Evolutionary conservation across 1,284 basidiomycete species (phyloP).

Genomic region (Sphagnurus paluster): DNA sequence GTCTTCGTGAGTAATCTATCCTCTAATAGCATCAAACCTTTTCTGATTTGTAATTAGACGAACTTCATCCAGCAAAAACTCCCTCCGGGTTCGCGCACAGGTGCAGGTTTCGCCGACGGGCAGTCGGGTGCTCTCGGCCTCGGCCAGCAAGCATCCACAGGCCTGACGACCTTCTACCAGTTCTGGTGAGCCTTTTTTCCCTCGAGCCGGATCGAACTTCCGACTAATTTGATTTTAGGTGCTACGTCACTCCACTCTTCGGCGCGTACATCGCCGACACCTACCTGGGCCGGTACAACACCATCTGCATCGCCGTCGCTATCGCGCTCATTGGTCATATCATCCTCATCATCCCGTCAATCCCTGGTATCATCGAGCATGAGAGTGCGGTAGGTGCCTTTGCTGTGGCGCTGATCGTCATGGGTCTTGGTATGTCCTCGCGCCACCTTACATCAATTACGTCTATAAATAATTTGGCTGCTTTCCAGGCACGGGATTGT

Average conservation of each 20-base stretch:
- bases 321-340: conserved; percentile 70
- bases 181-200: conserved; percentile 47
- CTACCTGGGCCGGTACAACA: conserved; percentile 75
- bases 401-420: conserved; percentile 65
- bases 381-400: conserved; percentile 63
- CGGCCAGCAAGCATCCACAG: conserved; percentile 69
- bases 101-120: conserved; percentile 53
- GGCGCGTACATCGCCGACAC: conserved; percentile 81
- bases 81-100: conserved; percentile 66
- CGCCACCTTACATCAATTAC: not conserved
- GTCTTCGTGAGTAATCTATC: conserved; percentile 57
- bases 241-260: conserved; percentile 58
- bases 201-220: no score
- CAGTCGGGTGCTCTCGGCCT: conserved; percentile 73
- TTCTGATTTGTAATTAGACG: conserved; percentile 39
- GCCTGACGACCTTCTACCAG: conserved; percentile 63
- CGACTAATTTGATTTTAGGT: conserved; percentile 30
- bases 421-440: conserved; percentile 45
- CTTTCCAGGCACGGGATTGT: conserved; percentile 14
- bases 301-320: conserved; percentile 56
- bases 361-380: conserved; percentile 71
- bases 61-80: conserved; percentile 76
- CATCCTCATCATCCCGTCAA: conserved; percentile 69
- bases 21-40: not conserved
- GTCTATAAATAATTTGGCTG: not conserved